Base-by-base conservation (phyloP, 805 yeast species). In the Wickerhamomyces xylosicus region DNA sequence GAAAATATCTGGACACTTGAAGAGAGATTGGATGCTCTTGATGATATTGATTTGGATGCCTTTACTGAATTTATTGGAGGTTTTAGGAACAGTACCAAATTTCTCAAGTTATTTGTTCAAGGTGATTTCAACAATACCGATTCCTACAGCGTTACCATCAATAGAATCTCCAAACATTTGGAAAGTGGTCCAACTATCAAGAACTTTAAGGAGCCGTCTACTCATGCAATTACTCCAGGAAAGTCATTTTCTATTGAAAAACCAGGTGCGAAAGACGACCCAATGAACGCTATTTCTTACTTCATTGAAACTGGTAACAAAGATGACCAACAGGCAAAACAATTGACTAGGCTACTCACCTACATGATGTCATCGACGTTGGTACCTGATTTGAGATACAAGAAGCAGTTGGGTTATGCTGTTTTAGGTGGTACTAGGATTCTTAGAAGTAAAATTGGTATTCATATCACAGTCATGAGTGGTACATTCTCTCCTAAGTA, bases 371-470 rank as follows among this genome's bases (percentile, higher is more conserved):
- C 74, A 0, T 45, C 62, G 7, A 57, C 66, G 1, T 59, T 74
- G 16, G 55, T 62, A 1, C 59, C 67, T 3, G 77, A 71, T 35
- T 54, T 81, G 15, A 58, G 89, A 43, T 66, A 65, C 16, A 69
- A 67, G 46, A 67, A 66, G 41, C 82, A 76, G 45, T 54, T 82
- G 39, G 89, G 85, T 0, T 82, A 82, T 50, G 64, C 69, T 5
- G 74, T 79, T 0, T 46, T 69, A n/a, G 72, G 78, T 17, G 86
- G 86, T 0, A 40, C 68, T 19, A 58, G 83, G 42, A 47, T 70
- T 1, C 54, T 74, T 21, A 61, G 77, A 39, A 63, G 66, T 18
- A 69, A 78, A 0, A 54, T 71, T 25, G 90, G 90, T 1, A 42
- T 80, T 3, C 79, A 75, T 47, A 56, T 82, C 10, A 62, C 73